Percentiles rank a stretch among this genome's conserved stretches.
phyloP scores from a whole-genome alignment of 78 protist genomes.

The Pigoraptor vietnamica region DNA sequence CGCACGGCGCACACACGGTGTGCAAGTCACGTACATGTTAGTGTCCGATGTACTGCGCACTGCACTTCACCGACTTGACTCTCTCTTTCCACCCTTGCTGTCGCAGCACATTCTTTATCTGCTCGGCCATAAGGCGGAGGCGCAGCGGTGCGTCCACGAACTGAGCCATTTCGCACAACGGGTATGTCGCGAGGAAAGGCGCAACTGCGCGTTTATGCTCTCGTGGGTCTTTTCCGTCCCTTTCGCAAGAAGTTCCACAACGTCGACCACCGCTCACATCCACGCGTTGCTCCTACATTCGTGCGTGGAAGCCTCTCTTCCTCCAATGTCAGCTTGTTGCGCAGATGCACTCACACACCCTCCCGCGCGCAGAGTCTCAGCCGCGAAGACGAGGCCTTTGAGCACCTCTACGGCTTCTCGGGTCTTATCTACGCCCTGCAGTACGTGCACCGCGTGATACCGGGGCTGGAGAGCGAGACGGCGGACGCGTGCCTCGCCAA shows the following conservation, averaged over 20 bases:
- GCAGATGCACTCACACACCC: not conserved
- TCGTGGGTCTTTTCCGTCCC: no score
- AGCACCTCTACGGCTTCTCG: not conserved
- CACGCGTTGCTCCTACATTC: not conserved
- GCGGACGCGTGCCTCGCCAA: not conserved
- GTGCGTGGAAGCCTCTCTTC: no score
- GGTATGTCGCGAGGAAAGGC: no score
- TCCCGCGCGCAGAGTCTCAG: not conserved
- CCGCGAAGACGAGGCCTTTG: not conserved
- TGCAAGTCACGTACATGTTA: no score
- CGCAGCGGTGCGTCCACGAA: not conserved
- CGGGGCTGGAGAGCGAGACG: not conserved
- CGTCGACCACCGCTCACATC: no score
- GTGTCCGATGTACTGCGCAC: no score
- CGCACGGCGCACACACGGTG: no score
- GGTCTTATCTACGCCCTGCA: not conserved
- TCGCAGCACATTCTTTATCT: not conserved
- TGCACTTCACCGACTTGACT: no score
- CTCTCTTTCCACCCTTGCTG: no score
- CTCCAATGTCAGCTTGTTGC: not conserved
- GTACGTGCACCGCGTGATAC: not conserved
- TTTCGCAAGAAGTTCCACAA: no score
- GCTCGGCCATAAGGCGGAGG: not conserved
- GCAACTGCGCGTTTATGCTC: no score
- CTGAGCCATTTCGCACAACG: not conserved